Evolutionary conservation across 164 flowering plant species (phyloP).

Genomic region (Chimonanthus praecox): DNA sequence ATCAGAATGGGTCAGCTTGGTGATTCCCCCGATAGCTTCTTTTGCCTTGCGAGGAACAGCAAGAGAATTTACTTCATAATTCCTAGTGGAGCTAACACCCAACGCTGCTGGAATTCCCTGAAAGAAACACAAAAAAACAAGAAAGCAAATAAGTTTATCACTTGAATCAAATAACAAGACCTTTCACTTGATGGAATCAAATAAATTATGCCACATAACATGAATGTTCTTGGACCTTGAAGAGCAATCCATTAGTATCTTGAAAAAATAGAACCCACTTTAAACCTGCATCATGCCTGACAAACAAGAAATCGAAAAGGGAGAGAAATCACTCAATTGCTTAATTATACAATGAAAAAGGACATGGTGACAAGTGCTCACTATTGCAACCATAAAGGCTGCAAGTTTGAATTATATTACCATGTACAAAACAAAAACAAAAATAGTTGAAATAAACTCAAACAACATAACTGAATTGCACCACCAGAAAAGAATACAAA

Average conservation of each 20-base stretch:
- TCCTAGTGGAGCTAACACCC: conserved; percentile 80
- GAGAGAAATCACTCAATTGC: background rate
- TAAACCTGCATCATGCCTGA: conserved; percentile 79
- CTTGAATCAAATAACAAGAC: background rate
- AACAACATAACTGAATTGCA: background rate
- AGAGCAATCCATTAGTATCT: conserved; percentile 97
- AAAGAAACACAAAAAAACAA: conserved; percentile 3
- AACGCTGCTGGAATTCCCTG: conserved; percentile 95
- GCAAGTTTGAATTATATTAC: background rate
- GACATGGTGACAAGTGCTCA: background rate
- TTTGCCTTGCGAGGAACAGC: conserved; percentile 99
- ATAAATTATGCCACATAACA: conserved; percentile 1
- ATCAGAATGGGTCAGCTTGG: conserved; percentile 91
- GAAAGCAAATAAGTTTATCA: conserved; percentile 7
- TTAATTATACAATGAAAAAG: background rate
- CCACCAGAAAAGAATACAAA: background rate
- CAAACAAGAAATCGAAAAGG: background rate
- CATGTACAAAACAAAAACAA: no score
- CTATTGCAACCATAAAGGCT: background rate
- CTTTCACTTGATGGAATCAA: conserved; percentile 1
- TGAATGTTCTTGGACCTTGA: conserved; percentile 51
- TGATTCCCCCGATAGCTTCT: conserved; percentile 98
- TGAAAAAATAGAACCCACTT: conserved; percentile 97
- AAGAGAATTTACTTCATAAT: conserved; percentile 90
- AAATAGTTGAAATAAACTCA: background rate